Evolutionary conservation across 257 asterid species (phyloP).

Genomic region (Nyctanthes arbortristis): DNA sequence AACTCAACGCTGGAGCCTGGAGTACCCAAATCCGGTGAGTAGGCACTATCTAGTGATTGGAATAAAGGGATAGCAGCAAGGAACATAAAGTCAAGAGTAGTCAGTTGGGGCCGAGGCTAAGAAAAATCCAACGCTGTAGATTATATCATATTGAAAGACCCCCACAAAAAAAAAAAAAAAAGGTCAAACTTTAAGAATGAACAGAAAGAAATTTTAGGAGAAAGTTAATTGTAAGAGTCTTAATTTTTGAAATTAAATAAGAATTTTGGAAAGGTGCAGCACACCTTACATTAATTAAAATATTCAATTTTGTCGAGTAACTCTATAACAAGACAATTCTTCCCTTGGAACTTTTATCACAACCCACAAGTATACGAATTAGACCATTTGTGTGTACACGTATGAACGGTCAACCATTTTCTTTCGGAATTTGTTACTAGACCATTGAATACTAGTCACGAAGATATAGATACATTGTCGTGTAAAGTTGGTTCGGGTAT

Average conservation of each 20-base stretch:
- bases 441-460: not conserved
- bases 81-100: conserved; percentile 36
- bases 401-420: not conserved
- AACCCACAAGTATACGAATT: not conserved
- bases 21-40: no score
- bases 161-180: no score
- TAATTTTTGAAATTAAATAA: not conserved
- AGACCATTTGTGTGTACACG: not conserved
- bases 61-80: not conserved
- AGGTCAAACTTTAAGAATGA: not conserved
- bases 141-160: conserved; percentile 4
- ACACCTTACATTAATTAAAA: conserved; percentile 11
- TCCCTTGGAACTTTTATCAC: not conserved
- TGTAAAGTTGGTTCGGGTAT: no score
- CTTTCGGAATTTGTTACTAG: not conserved
- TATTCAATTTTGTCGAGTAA: not conserved
- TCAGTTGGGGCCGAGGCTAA: conserved; percentile 10
- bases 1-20: no score
- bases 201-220: conserved; percentile 16
- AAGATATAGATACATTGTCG: not conserved
- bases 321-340: not conserved
- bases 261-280: conserved; percentile 9
- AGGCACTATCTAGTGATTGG: no score
- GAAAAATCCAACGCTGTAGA: conserved; percentile 24
- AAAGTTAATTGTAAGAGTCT: conserved; percentile 12